Evolutionary conservation across 106 monocot species (phyloP), one percentile per base, ranked within the genome.

Genomic region (Dendrobium catenatum): DNA sequence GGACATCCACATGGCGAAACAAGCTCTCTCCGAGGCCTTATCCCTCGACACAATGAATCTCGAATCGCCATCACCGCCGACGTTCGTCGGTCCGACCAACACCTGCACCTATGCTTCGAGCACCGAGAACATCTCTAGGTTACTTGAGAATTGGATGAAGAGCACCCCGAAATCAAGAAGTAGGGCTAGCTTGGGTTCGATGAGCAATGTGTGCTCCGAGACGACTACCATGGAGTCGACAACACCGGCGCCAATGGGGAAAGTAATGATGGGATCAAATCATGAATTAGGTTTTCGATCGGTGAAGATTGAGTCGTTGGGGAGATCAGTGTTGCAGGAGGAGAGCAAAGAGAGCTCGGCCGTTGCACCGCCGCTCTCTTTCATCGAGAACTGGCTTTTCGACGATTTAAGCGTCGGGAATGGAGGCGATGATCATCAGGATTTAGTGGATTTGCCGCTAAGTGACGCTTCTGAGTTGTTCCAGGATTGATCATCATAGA

Each of bases 101-200:
- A 6, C 76, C 26, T 48, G 26, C 26, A 76, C 78, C 41, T 92
- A 92, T 46, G 92, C 92, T 0, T 89, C 88, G 0, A 92, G 92
- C 89, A 86, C 87, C 2, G 89, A 88, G 70, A 92, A 92, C 84
- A 87, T 89, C 48, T 81, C 92, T 5, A 47, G 80, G 55, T 75
- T 92, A 18, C 81, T 92, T 5, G 82, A 89, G 80, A 82, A 78
- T 8, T 92, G 92, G 92, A 88, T 78, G 80, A 80, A 82, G 78
- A 80, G 72, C 27, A 54, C 82, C 3, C 54, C 79, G 1, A 84
- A 81, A 17, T 16, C 70, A 15, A 4, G 24, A 13, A 78, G 49
- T 11, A 72, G 56, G 16, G n/a, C 5, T 0, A 77, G 40, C 10
- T 82, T 44, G 4, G 68, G 67, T 18, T 31, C 42, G 19, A 42